phyloP scores from a whole-genome alignment of 306 rosid species.

The Hylodesmum podocarpum region DNA sequence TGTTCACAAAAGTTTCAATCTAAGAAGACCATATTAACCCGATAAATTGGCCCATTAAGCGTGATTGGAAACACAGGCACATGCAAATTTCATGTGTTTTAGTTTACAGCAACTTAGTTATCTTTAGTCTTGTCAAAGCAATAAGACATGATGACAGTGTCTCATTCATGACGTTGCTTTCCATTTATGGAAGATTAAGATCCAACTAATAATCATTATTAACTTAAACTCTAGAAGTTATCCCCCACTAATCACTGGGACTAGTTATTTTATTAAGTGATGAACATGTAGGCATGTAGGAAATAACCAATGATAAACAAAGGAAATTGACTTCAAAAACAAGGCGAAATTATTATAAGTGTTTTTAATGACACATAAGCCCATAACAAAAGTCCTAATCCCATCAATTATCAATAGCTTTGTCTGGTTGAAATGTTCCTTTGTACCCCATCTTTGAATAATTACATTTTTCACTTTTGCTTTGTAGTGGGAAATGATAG shows the following conservation, averaged over 20 bases:
- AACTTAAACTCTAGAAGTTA: slow-evolving; percentile 12
- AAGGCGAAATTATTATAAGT: slow-evolving; percentile 35
- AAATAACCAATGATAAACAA: background rate
- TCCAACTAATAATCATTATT: slow-evolving; percentile 45
- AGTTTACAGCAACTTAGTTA: slow-evolving; percentile 54
- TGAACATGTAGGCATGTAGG: slow-evolving; percentile 4
- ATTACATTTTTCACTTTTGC: slow-evolving; percentile 72
- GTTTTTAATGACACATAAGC: slow-evolving; percentile 24
- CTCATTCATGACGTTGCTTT: slow-evolving; percentile 55
- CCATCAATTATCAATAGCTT: slow-evolving; percentile 54
- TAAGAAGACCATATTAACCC: slow-evolving; percentile 60
- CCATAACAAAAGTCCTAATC: slow-evolving; percentile 30
- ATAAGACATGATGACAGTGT: slow-evolving; percentile 56
- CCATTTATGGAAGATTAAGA: slow-evolving; percentile 62
- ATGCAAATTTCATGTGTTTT: slow-evolving; percentile 65
- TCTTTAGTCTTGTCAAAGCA: slow-evolving; percentile 57
- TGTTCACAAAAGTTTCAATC: slow-evolving; percentile 38
- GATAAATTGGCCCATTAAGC: slow-evolving; percentile 64
- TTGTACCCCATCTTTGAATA: slow-evolving; percentile 59
- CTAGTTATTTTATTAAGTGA: slow-evolving; percentile 27
- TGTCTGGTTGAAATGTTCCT: slow-evolving; percentile 74
- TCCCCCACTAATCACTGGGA: slow-evolving; percentile 17
- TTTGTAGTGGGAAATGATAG: slow-evolving; percentile 75
- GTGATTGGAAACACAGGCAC: slow-evolving; percentile 71
- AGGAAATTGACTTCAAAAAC: slow-evolving; percentile 36